These are phyloP conservation scores for Candida vartiovaarae DNA, from an alignment of 805 yeast species.

Conservation along the genomic window DNA sequence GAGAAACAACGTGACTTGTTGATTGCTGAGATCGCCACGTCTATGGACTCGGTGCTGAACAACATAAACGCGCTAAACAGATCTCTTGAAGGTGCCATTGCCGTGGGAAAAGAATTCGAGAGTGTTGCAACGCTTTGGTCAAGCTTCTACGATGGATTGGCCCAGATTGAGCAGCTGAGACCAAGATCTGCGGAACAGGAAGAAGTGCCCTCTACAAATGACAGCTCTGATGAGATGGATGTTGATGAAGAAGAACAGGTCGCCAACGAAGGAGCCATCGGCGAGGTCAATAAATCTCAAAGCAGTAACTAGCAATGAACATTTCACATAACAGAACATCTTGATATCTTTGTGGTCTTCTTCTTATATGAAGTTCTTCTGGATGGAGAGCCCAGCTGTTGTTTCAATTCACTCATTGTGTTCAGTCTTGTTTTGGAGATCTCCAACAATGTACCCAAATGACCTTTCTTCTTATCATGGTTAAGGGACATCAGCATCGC, in stretches of 20 bases:
- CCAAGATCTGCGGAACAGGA: not conserved
- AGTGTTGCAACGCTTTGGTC: constrained; percentile 66
- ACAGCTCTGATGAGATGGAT: not conserved
- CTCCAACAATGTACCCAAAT: not conserved
- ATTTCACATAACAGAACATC: too few relatives aligned
- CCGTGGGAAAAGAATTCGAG: constrained; percentile 73
- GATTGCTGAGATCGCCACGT: constrained; percentile 48
- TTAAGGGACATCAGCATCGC: constrained; percentile 11
- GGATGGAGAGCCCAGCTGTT: not conserved
- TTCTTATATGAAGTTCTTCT: constrained; percentile 2
- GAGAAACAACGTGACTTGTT: constrained; percentile 54
- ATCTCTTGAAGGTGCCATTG: constrained; percentile 57
- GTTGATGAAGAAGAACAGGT: not conserved
- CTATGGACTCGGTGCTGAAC: constrained; percentile 59
- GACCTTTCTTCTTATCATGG: not conserved
- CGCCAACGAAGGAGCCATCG: too few relatives aligned
- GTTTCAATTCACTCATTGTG: not conserved
- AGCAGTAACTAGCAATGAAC: too few relatives aligned
- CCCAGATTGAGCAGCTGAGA: constrained; percentile 24
- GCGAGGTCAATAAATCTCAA: too few relatives aligned
- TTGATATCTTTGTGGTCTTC: not conserved
- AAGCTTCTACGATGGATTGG: constrained; percentile 51
- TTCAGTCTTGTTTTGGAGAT: not conserved
- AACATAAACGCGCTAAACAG: constrained; percentile 61
- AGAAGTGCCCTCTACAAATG: not conserved